Evolutionary conservation across 2,329 filamentous ascomycete species (phyloP).

Genomic region (Ophiostoma himal-ulmi): DNA sequence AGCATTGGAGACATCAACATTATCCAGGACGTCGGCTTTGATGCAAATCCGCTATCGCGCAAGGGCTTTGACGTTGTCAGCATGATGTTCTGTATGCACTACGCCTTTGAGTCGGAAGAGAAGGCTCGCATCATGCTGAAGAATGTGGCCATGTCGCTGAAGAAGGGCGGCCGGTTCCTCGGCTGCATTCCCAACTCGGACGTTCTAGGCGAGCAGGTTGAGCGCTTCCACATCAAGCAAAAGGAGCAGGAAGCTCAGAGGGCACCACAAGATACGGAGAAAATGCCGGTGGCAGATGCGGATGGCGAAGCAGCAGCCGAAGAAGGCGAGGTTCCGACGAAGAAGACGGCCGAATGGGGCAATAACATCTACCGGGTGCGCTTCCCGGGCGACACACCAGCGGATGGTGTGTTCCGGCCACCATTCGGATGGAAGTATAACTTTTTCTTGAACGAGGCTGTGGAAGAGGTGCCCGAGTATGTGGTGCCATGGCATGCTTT

Average conservation of each 20-base stretch:
- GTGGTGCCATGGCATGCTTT: constrained; percentile 98
- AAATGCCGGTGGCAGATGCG: constrained; percentile 29
- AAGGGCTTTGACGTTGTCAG: constrained; percentile 92
- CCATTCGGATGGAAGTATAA: constrained; percentile 98
- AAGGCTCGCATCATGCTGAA: constrained; percentile 88
- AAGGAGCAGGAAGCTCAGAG: constrained; percentile 32
- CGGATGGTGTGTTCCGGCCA: constrained; percentile 85
- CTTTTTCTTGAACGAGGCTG: constrained; percentile 92
- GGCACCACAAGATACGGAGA: constrained; percentile 36
- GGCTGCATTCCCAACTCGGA: constrained; percentile 97
- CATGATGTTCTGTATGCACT: constrained; percentile 99
- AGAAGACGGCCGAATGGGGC: constrained; percentile 73
- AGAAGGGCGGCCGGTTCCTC: constrained; percentile 90
- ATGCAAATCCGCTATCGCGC: constrained; percentile 63
- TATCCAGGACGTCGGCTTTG: constrained; percentile 80
- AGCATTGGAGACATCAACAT: constrained; percentile 75
- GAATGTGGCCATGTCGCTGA: constrained; percentile 84
- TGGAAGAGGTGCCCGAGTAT: constrained; percentile 94
- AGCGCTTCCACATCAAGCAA: constrained; percentile 57
- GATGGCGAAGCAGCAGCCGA: constrained; percentile 35
- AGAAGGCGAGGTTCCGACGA: constrained; percentile 48
- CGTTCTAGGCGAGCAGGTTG: constrained; percentile 73
- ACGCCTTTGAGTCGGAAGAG: constrained; percentile 88
- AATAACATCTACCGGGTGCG: constrained; percentile 89
- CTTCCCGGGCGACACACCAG: constrained; percentile 75